Conservation (phyloP, 441 rosid species). For the Dalechampia spathulata region DNA sequence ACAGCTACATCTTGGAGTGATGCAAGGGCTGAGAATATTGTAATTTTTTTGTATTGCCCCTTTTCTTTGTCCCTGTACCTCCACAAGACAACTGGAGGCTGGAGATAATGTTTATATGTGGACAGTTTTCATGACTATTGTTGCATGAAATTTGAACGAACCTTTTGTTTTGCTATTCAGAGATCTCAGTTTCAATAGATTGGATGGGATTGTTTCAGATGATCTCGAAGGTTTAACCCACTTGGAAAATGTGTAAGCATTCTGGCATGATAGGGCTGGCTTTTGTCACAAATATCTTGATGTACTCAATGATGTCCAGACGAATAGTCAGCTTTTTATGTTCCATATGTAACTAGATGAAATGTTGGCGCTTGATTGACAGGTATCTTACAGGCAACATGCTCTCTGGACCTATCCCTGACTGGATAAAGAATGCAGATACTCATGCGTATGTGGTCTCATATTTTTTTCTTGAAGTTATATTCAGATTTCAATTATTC, state of each 20-base stretch:
- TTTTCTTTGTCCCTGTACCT: not conserved
- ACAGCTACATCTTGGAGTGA: conserved; percentile 12
- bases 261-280: not conserved
- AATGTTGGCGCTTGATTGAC: conserved; percentile 8
- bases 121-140: not conserved
- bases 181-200: conserved; percentile 40
- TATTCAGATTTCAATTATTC: not conserved
- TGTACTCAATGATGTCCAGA: not conserved
- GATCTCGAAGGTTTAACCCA: conserved; percentile 14
- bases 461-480: not conserved
- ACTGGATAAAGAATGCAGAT: conserved; percentile 17
- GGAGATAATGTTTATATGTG: not conserved
- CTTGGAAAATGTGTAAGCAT: conserved; percentile 26
- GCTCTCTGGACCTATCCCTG: conserved; percentile 18
- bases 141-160: not conserved
- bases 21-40: conserved; percentile 16
- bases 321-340: not conserved
- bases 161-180: conserved; percentile 12
- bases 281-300: not conserved
- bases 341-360: not conserved
- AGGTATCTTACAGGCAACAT: conserved; percentile 29
- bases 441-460: conserved; percentile 25
- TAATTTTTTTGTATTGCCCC: too few species aligned
- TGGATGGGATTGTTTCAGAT: conserved; percentile 26
- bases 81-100: not conserved